Base-by-base conservation (phyloP, 1,139 yeast species). In the Eremothecium gossypii region DNA sequence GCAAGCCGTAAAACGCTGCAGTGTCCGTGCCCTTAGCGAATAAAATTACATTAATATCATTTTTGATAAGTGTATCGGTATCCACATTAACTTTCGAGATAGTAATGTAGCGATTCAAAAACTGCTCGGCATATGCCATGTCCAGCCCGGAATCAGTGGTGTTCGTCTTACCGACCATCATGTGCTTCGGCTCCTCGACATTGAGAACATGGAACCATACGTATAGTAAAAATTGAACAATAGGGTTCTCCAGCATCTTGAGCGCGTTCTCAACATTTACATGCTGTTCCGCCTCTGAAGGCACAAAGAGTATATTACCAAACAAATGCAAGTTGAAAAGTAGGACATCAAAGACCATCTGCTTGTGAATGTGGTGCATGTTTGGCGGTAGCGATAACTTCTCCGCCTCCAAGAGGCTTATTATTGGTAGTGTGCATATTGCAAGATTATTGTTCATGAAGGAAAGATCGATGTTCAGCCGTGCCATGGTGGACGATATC, bases 21-120 rank as follows among this genome's bases (percentile, higher is more conserved):
- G 52, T 41, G 17, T 41, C 41, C 14, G 47, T 45, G 30, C 43
- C 47, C 17, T 68, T 71, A 4, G 59, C 48, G 28, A 52, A 52
- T n/a, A 54, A 34, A 11, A 50, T 50, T 14, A 44, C 45, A 23
- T 45, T 41, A 26, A 53, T 31, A 28, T 53, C 54, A 30, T 49
- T 45, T 33, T 50, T 40, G 9, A 42, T 36, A 5, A 40, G 44
- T 2, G 44, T 45, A 29, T 51, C 52, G 3, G 50, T 45, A 40
- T 53, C 54, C 7, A 50, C 20, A 14, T 41, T 39, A 30, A 48
- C 49, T 14, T 46, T 44, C 1, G 45, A 23, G 33, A 45, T 47
- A 17, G 44, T 41, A 32, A 52, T 49, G 34, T 50, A 52, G 23
- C 48, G 47, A 27, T 45, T 46, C 35, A 53, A 48, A 38, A 53